Base-by-base conservation (phyloP, 257 asterid species). In the Cordia subcordata region DNA sequence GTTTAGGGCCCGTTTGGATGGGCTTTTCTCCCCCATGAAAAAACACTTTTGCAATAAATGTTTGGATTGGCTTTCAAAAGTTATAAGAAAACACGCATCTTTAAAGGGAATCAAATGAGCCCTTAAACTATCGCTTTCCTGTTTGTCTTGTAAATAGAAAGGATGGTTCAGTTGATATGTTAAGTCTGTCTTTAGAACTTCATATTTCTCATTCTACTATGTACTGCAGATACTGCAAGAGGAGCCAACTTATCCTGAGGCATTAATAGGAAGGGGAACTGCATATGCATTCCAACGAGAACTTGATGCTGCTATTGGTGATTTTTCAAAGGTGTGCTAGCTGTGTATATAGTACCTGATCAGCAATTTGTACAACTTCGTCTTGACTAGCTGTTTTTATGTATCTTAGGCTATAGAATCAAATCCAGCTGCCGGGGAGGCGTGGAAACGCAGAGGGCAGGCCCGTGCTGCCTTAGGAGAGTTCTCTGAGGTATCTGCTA, bases 371-470 rank as follows among this genome's bases (percentile, higher is more conserved):
- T 51, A 39, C 49, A 14, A 22, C 50, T 17, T 51, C 11, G 18
- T 45, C 22, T 35, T 57, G 45, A 62, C 10, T 11, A 33, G 13
- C 19, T 42, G 0, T 10, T 56, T 56, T 60, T 55, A 44, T 13
- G 13, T 60, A 27, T 47, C 19, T 66, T 69, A 93, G 99, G 99
- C 99, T 33, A 89, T 93, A 77, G 77, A 80, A 68, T 77, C 88
- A 71, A 89, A 89, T 72, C 97, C 97, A 66, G 78, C 84, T 51
- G 99, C 99, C 14, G 97, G 95, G 14, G 97, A 93, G 75, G 99
- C 99, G 61, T 93, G 96, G 96, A 93, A 93, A 72, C 96, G 99
- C 69, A 75, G 99, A 80, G 99, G 99, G 58, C 99, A 93, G 79
- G 99, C 97, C 57, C 88, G 81, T 70, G 99, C 99, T 53, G 97